Conservation (phyloP, 1,284 basidiomycete genomes). For the Flammula alnicola region DNA sequence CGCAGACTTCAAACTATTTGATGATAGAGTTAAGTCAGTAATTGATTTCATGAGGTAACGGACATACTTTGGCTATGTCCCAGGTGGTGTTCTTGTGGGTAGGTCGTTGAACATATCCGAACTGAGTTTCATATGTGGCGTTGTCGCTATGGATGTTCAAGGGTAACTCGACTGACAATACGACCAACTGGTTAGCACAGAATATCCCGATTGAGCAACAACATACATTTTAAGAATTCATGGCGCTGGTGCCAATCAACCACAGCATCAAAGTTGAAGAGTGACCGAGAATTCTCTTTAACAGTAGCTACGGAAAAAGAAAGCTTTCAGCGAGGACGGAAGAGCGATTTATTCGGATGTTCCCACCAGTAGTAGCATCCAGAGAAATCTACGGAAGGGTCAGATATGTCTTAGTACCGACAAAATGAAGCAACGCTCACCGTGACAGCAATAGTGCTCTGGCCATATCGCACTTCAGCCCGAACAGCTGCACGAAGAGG, state of each 20-base stretch:
- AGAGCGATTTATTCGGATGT: neutral
- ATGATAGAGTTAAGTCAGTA: slow-evolving; percentile 8
- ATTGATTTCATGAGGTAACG: neutral
- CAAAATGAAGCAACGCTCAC: slow-evolving; percentile 46
- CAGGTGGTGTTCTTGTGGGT: slow-evolving; percentile 94
- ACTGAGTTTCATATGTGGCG: slow-evolving; percentile 94
- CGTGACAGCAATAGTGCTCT: slow-evolving; percentile 77
- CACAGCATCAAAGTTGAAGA: slow-evolving; percentile 83
- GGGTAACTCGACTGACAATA: slow-evolving; percentile 81
- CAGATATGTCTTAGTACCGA: neutral
- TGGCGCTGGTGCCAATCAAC: slow-evolving; percentile 95
- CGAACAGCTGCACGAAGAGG: slow-evolving; percentile 80
- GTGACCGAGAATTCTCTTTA: slow-evolving; percentile 69
- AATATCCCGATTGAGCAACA: neutral
- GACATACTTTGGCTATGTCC: slow-evolving; percentile 79
- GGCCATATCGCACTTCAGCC: slow-evolving; percentile 74
- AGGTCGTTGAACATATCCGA: slow-evolving; percentile 88
- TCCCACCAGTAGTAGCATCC: slow-evolving; percentile 72
- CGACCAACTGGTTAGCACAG: neutral
- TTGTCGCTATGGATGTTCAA: slow-evolving; percentile 81
- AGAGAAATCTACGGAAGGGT: slow-evolving; percentile 72
- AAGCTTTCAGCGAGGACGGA: neutral
- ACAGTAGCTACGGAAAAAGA: slow-evolving; percentile 64
- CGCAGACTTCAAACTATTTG: slow-evolving; percentile 55
- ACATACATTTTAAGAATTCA: slow-evolving; percentile 87